These are phyloP conservation scores for Clavaria fumosa DNA, from an alignment of 768 basidiomycete species.

Conservation along the genomic window DNA sequence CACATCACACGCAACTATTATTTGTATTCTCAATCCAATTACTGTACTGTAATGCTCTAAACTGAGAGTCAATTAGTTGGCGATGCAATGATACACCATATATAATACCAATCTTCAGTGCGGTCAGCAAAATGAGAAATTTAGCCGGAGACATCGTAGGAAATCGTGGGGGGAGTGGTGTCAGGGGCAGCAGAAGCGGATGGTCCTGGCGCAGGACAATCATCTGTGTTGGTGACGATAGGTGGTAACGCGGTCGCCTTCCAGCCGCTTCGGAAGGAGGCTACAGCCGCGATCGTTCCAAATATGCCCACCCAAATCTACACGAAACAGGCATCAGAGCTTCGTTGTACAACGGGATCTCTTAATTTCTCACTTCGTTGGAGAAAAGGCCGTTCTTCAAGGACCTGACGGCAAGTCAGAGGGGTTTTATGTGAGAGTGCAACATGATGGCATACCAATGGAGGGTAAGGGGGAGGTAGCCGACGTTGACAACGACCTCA, in stretches of 20 bases:
- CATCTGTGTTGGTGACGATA: neutral
- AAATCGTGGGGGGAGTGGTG: no score
- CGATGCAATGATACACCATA: no score
- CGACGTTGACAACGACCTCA: slow-evolving; percentile 55
- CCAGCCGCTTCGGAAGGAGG: slow-evolving; percentile 58
- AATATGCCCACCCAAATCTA: slow-evolving; percentile 29
- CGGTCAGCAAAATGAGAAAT: no score
- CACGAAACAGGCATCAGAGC: neutral
- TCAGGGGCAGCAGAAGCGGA: no score
- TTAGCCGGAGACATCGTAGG: no score
- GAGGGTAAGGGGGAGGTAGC: slow-evolving; percentile 67
- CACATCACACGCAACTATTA: no score
- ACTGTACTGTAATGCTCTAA: no score
- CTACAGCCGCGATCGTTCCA: slow-evolving; percentile 34
- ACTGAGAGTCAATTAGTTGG: no score
- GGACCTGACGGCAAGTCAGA: slow-evolving; percentile 32
- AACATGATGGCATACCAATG: slow-evolving; percentile 51
- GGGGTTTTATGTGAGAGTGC: neutral
- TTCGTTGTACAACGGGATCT: neutral
- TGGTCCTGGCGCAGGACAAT: no score
- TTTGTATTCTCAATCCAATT: no score
- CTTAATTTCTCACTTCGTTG: slow-evolving; percentile 33
- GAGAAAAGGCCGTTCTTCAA: slow-evolving; percentile 48
- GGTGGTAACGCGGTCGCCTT: slow-evolving; percentile 41
- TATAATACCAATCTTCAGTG: no score